Evolutionary conservation across 805 yeast genomes (phyloP).

Genomic region (Candida boidinii): DNA sequence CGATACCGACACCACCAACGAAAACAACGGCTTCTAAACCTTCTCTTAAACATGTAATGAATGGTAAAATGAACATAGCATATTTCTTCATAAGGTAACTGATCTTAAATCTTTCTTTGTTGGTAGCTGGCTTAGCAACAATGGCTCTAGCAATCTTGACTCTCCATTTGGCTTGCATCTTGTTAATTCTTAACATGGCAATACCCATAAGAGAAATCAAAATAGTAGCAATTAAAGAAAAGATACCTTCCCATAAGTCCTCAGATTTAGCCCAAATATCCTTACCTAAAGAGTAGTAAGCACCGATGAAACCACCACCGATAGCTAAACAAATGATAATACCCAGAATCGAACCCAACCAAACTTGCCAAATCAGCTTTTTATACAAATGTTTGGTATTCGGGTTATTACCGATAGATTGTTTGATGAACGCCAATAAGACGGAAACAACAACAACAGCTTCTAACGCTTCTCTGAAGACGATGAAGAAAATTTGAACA

Average conservation of each 20-base stretch:
- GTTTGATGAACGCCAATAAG: slow-evolving; percentile 82
- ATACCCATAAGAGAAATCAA: slow-evolving; percentile 92
- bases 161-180: slow-evolving; percentile 97
- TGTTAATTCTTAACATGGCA: slow-evolving; percentile 91
- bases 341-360: slow-evolving; percentile 76
- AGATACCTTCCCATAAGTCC: slow-evolving; percentile 96
- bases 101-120: slow-evolving; percentile 42
- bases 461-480: slow-evolving; percentile 89
- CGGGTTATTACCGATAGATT: slow-evolving; percentile 61
- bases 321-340: slow-evolving; percentile 69
- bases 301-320: slow-evolving; percentile 94
- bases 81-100: slow-evolving; percentile 61
- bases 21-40: slow-evolving; percentile 95
- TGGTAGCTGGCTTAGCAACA: slow-evolving; percentile 44
- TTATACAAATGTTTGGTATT: slow-evolving; percentile 48
- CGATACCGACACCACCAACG: slow-evolving; percentile 90
- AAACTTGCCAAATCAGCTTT: slow-evolving; percentile 66
- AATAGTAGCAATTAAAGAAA: slow-evolving; percentile 81
- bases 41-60: slow-evolving; percentile 88
- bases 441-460: slow-evolving; percentile 91
- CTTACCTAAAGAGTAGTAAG: slow-evolving; percentile 69
- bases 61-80: slow-evolving; percentile 84
- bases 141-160: slow-evolving; percentile 84
- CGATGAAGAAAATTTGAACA: slow-evolving; percentile 76
- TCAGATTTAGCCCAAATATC: slow-evolving; percentile 86